Evolutionary conservation across 176 grass and related monocot species (phyloP), one percentile per base, ranked within the genome.

Genomic region (Carex cristatella): DNA sequence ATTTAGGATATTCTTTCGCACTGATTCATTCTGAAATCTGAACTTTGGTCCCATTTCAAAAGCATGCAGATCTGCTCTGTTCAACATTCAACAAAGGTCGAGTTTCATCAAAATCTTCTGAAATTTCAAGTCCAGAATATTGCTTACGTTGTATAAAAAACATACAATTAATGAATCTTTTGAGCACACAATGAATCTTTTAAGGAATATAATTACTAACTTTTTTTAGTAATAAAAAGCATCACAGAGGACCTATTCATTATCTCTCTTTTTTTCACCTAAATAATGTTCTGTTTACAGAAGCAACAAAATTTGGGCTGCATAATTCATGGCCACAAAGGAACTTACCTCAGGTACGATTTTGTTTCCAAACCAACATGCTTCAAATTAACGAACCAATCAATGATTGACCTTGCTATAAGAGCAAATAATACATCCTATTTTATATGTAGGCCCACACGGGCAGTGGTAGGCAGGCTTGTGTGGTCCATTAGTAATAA

Each of bases 321-420:
- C 42, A 46, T 5, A 46, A 46, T 46, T 46, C 42, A 8, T 46
- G 6, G 37, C 68, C 68, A 42, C 68, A 71, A 10, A 71, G 68
- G 33, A 76, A 76, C 71, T 54, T 54, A 10, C 46, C 23, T 14
- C 71, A 54, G 55, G 42, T 53, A 31, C 68, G 10, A 71, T 19
- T 19, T 54, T 13, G 71, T 55, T 54, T 54, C 19, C 0, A 10
- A 46, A 0, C 72, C 48, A 77, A 77, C 72, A 77, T 77, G 46
- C 72, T 77, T 77, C 72, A 16, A 7, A 76, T 30, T 28, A 51
- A 54, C 73, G 51, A 78, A 78, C 73, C 73, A 33, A 57, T 78
- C 51, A 78, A 78, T 78, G 23, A 78, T 78, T 78, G 27, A 78
- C 12, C 51, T 57, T 57, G 73, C 10, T 53, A 31, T 3, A 31